phyloP scores from a whole-genome alignment of 2,329 filamentous ascomycete species.

The Aspergillus piperis region DNA sequence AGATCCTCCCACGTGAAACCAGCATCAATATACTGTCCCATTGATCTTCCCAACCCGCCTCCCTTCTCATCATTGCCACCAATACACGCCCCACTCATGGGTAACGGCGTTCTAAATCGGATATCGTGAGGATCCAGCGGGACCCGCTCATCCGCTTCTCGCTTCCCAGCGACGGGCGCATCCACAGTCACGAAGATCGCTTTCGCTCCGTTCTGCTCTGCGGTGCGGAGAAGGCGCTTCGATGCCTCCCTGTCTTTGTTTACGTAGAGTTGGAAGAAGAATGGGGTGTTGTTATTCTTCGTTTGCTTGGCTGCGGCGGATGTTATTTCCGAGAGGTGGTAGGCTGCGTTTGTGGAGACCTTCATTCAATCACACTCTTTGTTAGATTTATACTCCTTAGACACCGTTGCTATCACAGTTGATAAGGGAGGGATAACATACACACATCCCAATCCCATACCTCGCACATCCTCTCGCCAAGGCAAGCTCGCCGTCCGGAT shows the following conservation, averaged over 20 bases:
- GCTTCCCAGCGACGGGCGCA: constrained; percentile 56
- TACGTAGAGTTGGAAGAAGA: constrained; percentile 60
- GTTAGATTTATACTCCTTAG: background rate
- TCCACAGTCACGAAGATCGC: constrained; percentile 59
- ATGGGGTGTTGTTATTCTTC: constrained; percentile 31
- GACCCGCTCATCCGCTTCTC: constrained; percentile 59
- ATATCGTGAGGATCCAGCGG: constrained; percentile 45
- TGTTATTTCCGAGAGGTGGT: constrained; percentile 57
- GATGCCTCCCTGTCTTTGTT: constrained; percentile 55
- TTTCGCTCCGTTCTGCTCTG: constrained; percentile 44
- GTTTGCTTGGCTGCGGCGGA: constrained; percentile 36
- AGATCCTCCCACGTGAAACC: constrained; percentile 57
- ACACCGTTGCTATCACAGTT: background rate
- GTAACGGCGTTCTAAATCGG: constrained; percentile 47
- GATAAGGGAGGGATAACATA: constrained; percentile 25
- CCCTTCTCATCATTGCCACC: constrained; percentile 56
- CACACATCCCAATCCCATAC: constrained; percentile 59
- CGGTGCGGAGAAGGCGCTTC: constrained; percentile 47
- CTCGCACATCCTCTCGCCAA: constrained; percentile 56
- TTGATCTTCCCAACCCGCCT: constrained; percentile 56
- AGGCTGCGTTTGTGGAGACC: constrained; percentile 64
- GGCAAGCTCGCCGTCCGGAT: constrained; percentile 64
- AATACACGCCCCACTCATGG: constrained; percentile 36
- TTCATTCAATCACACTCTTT: constrained; percentile 14
- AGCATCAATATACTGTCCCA: constrained; percentile 55